Base-by-base conservation (phyloP, 2,329 filamentous ascomycete genomes). In the Fusarium sp. region DNA sequence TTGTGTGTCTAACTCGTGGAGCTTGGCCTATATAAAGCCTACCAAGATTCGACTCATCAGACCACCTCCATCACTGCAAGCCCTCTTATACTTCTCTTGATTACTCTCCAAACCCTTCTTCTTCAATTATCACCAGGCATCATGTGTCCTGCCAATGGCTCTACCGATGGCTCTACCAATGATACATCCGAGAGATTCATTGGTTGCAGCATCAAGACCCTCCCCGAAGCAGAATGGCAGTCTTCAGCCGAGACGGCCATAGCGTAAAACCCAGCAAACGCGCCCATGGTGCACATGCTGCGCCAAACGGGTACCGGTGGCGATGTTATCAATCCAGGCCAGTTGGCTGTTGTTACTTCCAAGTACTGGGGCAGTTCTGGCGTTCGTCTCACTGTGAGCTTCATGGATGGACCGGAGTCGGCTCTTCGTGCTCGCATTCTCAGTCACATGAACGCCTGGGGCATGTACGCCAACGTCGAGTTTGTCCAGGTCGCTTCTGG, bases 401-500 rank as follows among this genome's bases (percentile, higher is more conserved):
- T 50, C 33, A 37, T 20, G 8, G 33, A 50, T 8, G 8, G 13
- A 3, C 33, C 47, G 2, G 22, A 37, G 3, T 19, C 47, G 6
- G 22, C 33, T 20, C 47, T 50, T 20, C 47, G 13, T 10, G 47
- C 47, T 50, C 47, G 47, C 7, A 50, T 50, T 8, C 4, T 50
- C 23, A 27, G 22, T n/a, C 47, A 50, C 33, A 50, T 50, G 33
- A 50, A 50, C 13, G 47, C 33, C 7, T 50, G 47, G 33, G 23
- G 33, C 5, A 27, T 5, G 2, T 50, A 27, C 4, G 33, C 47
- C 13, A 50, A 40, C 1, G 23, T 51, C 2, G 48, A 51, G n/a
- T 51, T 51, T 22, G 48, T 30, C 11, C 33, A 51, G 10, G 48
- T 39, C 2, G 8, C n/a, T 4, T 51, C 48, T 13, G 14, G 9